Evolutionary conservation across 768 basidiomycete genomes (phyloP), one percentile per base, ranked within the genome.

Genomic region (Tylopilus rubrobrunneus): DNA sequence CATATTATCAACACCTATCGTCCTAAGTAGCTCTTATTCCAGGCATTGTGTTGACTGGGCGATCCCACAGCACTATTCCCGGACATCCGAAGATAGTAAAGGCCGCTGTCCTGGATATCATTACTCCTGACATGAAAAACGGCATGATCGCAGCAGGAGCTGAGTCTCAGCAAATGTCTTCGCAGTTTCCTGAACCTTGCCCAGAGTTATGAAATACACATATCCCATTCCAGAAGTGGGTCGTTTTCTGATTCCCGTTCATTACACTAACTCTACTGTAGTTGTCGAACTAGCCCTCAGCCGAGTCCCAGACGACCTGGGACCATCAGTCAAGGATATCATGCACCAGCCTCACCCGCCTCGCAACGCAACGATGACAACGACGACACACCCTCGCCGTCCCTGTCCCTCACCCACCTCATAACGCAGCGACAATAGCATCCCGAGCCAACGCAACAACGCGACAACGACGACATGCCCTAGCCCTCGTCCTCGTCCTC

Each of bases 71-170:
- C 53, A 67, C 78, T 21, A 80, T 84, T 27, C 77, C 84, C 4
- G 89, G 88, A 3, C 90, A 92, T 66, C 90, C 89, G 0, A 82
- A 81, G 56, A 74, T 78, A 45, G 76, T 78, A 50, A 90, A 89
- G 62, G 87, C 85, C 0, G 90, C 90, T 0, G 78, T 88, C 23
- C 85, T 92, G 57, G 91, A 94, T 66, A 90, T 94, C 49, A 86
- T 94, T 56, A 87, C 87, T 11, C 83, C 83, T 0, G 90, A 92
- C 61, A 63, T 86, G 33, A 74, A 72, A 40, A 76, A 71, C 21
- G 86, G 89, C 2, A 80, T 84, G 9, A 69, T 80, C 25, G 88
- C 87, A 10, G 84, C 89, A 15, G 82, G 80, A 8, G 89, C 87
- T 10, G 92, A 94, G 67, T 15, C 79, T 83, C 15, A 82, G 81